These are phyloP conservation scores for Claviceps pusilla DNA, from an alignment of 2,329 filamentous ascomycete species.

Conservation along the genomic window DNA sequence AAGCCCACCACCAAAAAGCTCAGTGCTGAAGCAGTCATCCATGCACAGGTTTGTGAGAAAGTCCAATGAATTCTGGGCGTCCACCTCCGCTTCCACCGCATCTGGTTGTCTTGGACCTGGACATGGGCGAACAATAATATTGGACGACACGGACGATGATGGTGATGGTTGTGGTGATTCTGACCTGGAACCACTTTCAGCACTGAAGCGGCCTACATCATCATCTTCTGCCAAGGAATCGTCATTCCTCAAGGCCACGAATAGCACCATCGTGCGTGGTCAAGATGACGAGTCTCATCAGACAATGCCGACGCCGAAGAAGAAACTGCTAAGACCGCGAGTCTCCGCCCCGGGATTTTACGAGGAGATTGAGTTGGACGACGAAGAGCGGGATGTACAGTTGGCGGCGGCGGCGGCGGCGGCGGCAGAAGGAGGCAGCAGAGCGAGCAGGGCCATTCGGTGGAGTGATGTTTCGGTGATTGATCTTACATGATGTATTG, in stretches of 20 bases:
- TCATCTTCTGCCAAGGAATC: background rate
- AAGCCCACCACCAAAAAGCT: background rate
- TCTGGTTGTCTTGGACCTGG: background rate
- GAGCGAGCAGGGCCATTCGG: constrained; percentile 9
- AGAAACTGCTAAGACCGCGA: constrained; percentile 25
- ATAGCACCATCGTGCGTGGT: background rate
- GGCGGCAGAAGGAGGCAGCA: constrained; percentile 5
- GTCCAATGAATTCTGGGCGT: background rate
- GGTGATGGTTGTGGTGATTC: constrained; percentile 4
- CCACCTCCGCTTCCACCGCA: background rate
- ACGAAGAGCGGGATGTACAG: constrained; percentile 13
- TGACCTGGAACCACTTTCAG: constrained; percentile 4
- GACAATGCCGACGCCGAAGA: constrained; percentile 12
- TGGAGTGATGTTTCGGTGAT: constrained; percentile 20
- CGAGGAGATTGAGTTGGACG: constrained; percentile 16
- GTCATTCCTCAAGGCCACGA: background rate
- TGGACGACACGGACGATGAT: background rate
- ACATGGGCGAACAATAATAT: background rate
- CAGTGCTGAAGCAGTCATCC: constrained; percentile 19
- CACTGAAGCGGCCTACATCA: background rate
- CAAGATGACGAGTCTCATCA: background rate
- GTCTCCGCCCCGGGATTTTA: constrained; percentile 25
- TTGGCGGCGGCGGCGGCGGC: constrained; percentile 6
- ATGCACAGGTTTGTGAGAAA: constrained; percentile 15
- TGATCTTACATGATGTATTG: constrained; percentile 14